Conservation (phyloP, 305 asterid species). For the Solanum hybrid region DNA sequence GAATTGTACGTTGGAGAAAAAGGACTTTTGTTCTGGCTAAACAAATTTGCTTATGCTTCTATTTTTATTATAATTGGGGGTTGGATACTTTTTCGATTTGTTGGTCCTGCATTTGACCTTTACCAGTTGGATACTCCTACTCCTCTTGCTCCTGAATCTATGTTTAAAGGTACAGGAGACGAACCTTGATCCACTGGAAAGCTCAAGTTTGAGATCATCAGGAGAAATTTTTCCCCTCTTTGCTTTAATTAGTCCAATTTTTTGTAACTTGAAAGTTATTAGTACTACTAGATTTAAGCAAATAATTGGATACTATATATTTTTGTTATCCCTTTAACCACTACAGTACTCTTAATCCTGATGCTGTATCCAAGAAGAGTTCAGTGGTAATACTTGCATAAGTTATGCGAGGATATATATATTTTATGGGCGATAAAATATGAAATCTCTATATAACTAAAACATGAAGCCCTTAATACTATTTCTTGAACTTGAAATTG, state of each 20-base stretch:
- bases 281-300: neutral
- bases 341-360: neutral
- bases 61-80: conserved; percentile 76
- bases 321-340: neutral
- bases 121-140: conserved; percentile 73
- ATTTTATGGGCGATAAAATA: neutral
- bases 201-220: neutral
- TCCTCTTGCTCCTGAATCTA: conserved; percentile 58
- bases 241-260: neutral
- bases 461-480: neutral
- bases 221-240: neutral
- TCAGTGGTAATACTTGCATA: neutral
- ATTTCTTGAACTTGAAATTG: neutral
- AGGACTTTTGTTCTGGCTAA: conserved; percentile 77
- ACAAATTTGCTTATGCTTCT: conserved; percentile 84
- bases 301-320: neutral
- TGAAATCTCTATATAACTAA: neutral
- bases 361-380: neutral
- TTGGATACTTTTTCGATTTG: conserved; percentile 76
- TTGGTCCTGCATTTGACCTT: conserved; percentile 68
- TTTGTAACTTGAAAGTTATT: neutral
- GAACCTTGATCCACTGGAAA: neutral
- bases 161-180: conserved; percentile 37
- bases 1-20: conserved; percentile 77
- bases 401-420: neutral